These are phyloP conservation scores for Chalciporus pseudorubinellus DNA, from an alignment of 768 basidiomycete species.

Conservation along the genomic window DNA sequence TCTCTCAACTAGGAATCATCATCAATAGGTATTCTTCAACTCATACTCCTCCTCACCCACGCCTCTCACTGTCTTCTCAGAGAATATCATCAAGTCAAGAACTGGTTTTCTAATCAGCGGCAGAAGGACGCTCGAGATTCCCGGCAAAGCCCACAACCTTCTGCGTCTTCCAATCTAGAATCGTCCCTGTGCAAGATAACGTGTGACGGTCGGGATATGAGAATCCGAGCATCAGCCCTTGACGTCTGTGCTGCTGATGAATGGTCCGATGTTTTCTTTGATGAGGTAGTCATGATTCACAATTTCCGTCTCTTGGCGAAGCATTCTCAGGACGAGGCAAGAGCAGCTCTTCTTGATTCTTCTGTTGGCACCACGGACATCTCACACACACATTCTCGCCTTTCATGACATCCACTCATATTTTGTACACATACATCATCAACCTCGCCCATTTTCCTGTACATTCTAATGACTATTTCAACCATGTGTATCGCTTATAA, in stretches of 20 bases:
- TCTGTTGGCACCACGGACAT: constrained; percentile 25
- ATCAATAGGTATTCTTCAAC: constrained; percentile 45
- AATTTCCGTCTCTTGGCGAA: constrained; percentile 43
- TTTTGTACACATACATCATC: constrained; percentile 31
- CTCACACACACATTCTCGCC: constrained; percentile 15
- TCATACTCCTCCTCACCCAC: neutral
- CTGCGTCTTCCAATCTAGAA: constrained; percentile 33
- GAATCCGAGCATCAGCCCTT: constrained; percentile 49
- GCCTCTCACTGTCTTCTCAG: constrained; percentile 20
- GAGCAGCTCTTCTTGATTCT: constrained; percentile 25
- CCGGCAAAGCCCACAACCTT: constrained; percentile 34
- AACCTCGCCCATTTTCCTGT: constrained; percentile 29
- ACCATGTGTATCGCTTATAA: constrained; percentile 35
- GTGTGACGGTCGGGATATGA: constrained; percentile 41
- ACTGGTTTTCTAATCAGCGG: constrained; percentile 68
- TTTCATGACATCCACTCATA: constrained; percentile 26
- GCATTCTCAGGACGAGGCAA: constrained; percentile 38
- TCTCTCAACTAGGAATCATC: constrained; percentile 54
- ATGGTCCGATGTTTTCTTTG: constrained; percentile 63
- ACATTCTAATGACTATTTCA: constrained; percentile 33
- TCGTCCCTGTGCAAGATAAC: constrained; percentile 35
- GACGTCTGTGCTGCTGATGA: constrained; percentile 41
- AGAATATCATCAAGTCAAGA: constrained; percentile 60
- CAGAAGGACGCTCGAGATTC: constrained; percentile 43
- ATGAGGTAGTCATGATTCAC: constrained; percentile 59